Percentiles rank a stretch among this genome's conserved stretches.
These are phyloP conservation scores for Lactifluus subvellereus DNA, from an alignment of 768 basidiomycete genomes.

Conservation along the genomic window DNA sequence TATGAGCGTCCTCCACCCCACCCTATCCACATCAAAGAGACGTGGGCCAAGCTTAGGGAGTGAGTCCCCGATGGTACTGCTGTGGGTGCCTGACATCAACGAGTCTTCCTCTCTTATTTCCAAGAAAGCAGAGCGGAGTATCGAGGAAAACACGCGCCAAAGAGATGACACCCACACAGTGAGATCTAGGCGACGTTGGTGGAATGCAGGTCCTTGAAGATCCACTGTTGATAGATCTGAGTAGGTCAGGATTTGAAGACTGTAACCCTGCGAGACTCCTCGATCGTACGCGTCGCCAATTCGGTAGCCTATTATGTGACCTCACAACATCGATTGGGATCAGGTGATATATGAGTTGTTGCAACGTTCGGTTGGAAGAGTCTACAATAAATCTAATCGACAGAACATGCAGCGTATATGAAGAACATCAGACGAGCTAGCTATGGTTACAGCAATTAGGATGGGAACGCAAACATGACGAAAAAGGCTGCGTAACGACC, in stretches of 20 bases:
- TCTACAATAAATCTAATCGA: constrained; percentile 12
- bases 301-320: neutral
- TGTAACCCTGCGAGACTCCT: neutral
- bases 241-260: neutral
- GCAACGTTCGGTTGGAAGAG: constrained; percentile 9
- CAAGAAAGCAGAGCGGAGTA: neutral
- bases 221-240: neutral
- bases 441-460: constrained; percentile 20
- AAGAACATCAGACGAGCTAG: constrained; percentile 18
- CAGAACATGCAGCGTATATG: constrained; percentile 13
- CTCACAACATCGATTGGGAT: constrained; percentile 1
- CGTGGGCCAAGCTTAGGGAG: constrained; percentile 32
- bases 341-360: constrained; percentile 10
- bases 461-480: constrained; percentile 2
- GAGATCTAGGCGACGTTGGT: neutral
- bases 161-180: neutral
- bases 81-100: constrained; percentile 19
- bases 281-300: neutral
- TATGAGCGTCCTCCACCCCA: neutral
- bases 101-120: neutral
- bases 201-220: neutral
- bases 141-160: neutral
- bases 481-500: constrained; percentile 3
- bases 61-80: constrained; percentile 40
- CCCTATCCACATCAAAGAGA: constrained; percentile 34